Conservation (phyloP, 78 protist genomes). For the Diacronema lutheri region DNA sequence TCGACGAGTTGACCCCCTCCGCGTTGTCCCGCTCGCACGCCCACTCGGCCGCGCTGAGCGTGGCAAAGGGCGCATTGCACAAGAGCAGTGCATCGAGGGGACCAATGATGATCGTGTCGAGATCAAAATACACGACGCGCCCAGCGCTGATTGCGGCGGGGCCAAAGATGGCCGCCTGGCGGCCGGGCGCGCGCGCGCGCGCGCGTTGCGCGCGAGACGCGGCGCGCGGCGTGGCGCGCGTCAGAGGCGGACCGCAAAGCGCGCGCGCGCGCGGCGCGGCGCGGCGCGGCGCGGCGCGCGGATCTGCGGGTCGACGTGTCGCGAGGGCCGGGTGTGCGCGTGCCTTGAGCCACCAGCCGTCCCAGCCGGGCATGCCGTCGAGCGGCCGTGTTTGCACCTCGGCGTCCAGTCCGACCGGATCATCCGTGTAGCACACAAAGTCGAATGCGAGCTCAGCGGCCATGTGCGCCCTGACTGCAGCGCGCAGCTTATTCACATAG, state of each 20-base stretch:
- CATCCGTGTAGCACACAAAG: background rate
- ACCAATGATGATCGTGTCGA: background rate
- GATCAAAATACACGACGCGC: background rate
- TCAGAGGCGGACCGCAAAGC: too few relatives aligned
- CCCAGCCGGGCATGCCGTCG: background rate
- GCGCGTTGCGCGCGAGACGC: too few relatives aligned
- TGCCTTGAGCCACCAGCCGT: slow-evolving; percentile 11
- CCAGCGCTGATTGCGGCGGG: background rate
- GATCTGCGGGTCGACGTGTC: too few relatives aligned
- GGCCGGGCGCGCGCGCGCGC: too few relatives aligned
- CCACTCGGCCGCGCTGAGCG: background rate
- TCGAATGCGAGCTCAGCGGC: too few relatives aligned
- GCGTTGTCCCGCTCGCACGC: background rate
- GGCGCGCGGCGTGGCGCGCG: too few relatives aligned
- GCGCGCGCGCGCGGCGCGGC: too few relatives aligned
- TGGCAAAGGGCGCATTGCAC: background rate
- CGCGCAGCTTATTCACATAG: background rate
- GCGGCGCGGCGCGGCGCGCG: too few relatives aligned
- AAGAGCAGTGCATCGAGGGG: background rate
- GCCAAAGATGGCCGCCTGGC: too few relatives aligned
- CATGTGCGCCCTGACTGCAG: background rate
- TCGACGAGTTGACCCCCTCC: background rate
- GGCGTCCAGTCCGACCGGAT: background rate
- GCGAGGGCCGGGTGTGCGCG: too few relatives aligned
- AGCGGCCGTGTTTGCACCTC: background rate